Evolutionary conservation across 352 stramenopile species (phyloP).

Genomic region (Phytophthora europaea): DNA sequence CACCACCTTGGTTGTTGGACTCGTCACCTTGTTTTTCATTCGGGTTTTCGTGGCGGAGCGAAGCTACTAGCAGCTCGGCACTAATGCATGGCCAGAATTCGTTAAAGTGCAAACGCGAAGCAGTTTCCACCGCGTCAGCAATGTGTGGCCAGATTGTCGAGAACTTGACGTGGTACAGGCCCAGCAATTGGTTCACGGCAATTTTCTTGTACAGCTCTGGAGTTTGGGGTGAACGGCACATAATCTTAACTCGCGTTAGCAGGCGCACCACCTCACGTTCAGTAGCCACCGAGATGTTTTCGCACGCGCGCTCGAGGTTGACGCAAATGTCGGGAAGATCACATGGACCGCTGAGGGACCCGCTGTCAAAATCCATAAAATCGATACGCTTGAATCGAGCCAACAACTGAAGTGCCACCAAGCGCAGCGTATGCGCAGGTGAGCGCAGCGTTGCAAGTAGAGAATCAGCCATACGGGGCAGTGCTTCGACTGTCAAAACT

Average conservation of each 20-base stretch:
- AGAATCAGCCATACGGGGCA: slow-evolving; percentile 49
- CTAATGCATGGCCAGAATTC: slow-evolving; percentile 72
- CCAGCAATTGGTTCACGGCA: slow-evolving; percentile 79
- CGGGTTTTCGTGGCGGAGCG: slow-evolving; percentile 48
- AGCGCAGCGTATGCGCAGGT: slow-evolving; percentile 67
- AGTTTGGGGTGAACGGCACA: slow-evolving; percentile 75
- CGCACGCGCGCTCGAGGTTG: slow-evolving; percentile 69
- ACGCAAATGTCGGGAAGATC: slow-evolving; percentile 76
- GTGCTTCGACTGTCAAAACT: slow-evolving; percentile 48
- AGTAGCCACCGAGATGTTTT: slow-evolving; percentile 70
- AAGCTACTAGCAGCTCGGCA: slow-evolving; percentile 61
- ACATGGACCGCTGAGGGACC: slow-evolving; percentile 65
- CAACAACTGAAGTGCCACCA: slow-evolving; percentile 79
- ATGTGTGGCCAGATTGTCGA: slow-evolving; percentile 88
- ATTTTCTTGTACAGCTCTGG: slow-evolving; percentile 84
- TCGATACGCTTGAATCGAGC: slow-evolving; percentile 54
- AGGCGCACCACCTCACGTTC: slow-evolving; percentile 88
- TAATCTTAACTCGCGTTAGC: slow-evolving; percentile 83
- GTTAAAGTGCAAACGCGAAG: slow-evolving; percentile 62
- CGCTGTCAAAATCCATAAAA: slow-evolving; percentile 63
- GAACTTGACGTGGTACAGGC: slow-evolving; percentile 92
- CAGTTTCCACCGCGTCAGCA: slow-evolving; percentile 71
- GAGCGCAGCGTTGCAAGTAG: slow-evolving; percentile 75
- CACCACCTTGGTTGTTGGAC: slow-evolving; percentile 14
- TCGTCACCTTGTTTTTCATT: slow-evolving; percentile 26